phyloP scores from a whole-genome alignment of 1,284 basidiomycete genomes.

The Spongiforma sp. region DNA sequence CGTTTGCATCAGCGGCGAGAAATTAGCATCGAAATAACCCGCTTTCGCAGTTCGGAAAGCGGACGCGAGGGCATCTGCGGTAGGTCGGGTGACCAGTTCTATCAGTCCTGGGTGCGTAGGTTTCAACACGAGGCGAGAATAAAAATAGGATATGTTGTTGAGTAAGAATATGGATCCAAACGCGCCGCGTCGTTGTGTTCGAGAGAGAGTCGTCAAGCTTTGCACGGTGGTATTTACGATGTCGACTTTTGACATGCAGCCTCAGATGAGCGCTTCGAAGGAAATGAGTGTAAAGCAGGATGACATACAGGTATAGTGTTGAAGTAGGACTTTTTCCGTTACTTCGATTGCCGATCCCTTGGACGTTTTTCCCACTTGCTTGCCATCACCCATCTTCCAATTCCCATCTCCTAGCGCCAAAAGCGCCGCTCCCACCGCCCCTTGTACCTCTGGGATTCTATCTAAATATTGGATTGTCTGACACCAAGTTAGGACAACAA shows the following conservation, averaged over 20 bases:
- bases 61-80: slow-evolving; percentile 65
- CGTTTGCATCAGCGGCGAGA: slow-evolving; percentile 73
- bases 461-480: slow-evolving; percentile 74
- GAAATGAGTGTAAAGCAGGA: neutral
- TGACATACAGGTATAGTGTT: slow-evolving; percentile 73
- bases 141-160: slow-evolving; percentile 77
- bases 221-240: slow-evolving; percentile 64
- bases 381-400: slow-evolving; percentile 87
- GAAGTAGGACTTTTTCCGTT: slow-evolving; percentile 64
- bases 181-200: slow-evolving; percentile 65
- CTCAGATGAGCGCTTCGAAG: neutral
- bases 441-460: slow-evolving; percentile 67
- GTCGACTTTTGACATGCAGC: slow-evolving; percentile 55
- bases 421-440: slow-evolving; percentile 66
- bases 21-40: slow-evolving; percentile 81
- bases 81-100: slow-evolving; percentile 61
- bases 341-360: slow-evolving; percentile 50
- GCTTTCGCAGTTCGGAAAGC: slow-evolving; percentile 80
- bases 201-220: slow-evolving; percentile 65
- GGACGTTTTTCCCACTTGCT: slow-evolving; percentile 57
- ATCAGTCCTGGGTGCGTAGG: slow-evolving; percentile 51
- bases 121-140: slow-evolving; percentile 57
- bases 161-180: slow-evolving; percentile 77
- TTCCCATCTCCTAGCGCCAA: slow-evolving; percentile 79
- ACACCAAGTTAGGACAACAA: neutral